Evolutionary conservation across 352 stramenopile genomes (phyloP), one percentile per base, ranked within the genome.

Genomic region (Phytopythium cucurbitacearum): DNA sequence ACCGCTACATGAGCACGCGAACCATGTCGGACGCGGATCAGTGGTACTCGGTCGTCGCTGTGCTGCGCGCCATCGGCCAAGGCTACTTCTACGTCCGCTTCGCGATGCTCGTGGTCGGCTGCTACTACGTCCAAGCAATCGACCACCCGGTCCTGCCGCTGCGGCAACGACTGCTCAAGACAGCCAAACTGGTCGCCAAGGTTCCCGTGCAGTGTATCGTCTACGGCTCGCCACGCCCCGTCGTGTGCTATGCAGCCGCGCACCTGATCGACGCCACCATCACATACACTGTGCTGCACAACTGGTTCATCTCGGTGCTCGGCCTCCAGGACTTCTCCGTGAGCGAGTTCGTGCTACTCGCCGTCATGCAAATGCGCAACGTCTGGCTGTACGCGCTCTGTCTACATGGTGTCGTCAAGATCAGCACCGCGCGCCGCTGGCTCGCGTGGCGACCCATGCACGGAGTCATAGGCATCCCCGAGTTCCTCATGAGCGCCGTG

Each of bases 151-250:
- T 50, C 28, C 9, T 41, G 7, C 13, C 33, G 7, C 44, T 21
- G 5, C 12, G 43, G 28, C 42, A 47, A 10, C 36, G 32, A 12
- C 4, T 61, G 2, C 33, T 48, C 34, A 60, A 55, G 38, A 37
- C 67, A 34, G 21, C 59, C 15, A 33, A 48, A 37, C 41, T 81
- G 1, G 71, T 86, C 37, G 51, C 73, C 37, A 73, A 57, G 38
- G 60, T 80, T 7, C 72, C 72, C 3, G 71, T 63, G 5, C 70
- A 86, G 41, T 76, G 67, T 11, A 60, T 86, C 32, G 59, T 84
- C 2, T 83, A 73, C 54, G 73, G 73, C 8, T 75, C 62, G 21
- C 50, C 56, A 1, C 69, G 83, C 42, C 76, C 73, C 0, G 67
- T 83, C 10, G 13, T 60, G 2, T 74, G 65, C 51, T 87, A 83